Conservation (phyloP, 345 rosid genomes). For the Boechera retrofracta region DNA sequence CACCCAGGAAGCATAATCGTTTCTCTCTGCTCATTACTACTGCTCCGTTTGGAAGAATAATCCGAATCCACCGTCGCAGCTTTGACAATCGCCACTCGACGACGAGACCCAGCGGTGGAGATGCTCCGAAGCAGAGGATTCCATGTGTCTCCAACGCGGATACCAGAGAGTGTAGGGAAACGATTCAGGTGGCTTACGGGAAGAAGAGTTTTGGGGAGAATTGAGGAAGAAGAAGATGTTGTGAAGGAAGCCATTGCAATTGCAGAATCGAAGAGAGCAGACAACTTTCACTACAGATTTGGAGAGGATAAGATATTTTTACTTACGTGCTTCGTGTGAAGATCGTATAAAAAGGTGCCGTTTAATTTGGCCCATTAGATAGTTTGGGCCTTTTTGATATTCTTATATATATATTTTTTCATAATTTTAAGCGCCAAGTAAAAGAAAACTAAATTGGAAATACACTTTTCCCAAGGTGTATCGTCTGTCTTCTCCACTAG, state of each 20-base stretch:
- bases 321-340: neutral
- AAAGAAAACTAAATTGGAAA: neutral
- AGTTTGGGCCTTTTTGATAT: no score
- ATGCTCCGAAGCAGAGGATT: constrained; percentile 21
- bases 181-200: constrained; percentile 35
- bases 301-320: constrained; percentile 37
- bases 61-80: constrained; percentile 65
- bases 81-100: constrained; percentile 44
- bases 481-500: neutral
- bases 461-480: neutral
- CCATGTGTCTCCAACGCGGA: constrained; percentile 22
- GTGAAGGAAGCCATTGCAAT: constrained; percentile 63
- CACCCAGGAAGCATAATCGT: constrained; percentile 95
- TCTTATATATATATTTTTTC: no score
- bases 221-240: constrained; percentile 45
- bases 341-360: neutral
- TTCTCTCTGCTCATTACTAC: constrained; percentile 78
- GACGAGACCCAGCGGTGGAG: constrained; percentile 31
- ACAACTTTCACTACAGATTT: neutral
- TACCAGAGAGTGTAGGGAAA: neutral
- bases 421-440: no score
- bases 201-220: constrained; percentile 51
- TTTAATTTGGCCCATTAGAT: neutral
- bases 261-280: constrained; percentile 15
- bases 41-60: constrained; percentile 71